phyloP scores from a whole-genome alignment of 2,329 filamentous ascomycete species.

The Aspergillus transmontanensis region DNA sequence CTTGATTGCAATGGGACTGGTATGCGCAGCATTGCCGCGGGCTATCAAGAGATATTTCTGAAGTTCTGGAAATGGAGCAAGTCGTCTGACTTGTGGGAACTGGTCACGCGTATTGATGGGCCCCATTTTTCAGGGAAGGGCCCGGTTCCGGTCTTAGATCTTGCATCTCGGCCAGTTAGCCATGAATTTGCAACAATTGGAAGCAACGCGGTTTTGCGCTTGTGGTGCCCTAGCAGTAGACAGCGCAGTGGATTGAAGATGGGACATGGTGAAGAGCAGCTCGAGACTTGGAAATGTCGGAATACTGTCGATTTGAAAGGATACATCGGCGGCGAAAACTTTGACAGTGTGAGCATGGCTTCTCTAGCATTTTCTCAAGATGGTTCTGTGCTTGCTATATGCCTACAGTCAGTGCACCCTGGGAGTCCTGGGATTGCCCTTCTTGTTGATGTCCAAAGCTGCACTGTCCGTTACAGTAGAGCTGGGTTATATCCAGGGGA shows the following conservation, averaged over 20 bases:
- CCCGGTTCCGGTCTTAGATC: slow-evolving; percentile 66
- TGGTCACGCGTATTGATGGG: slow-evolving; percentile 80
- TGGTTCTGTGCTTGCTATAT: slow-evolving; percentile 76
- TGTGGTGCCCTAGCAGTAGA: slow-evolving; percentile 78
- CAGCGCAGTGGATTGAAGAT: slow-evolving; percentile 68
- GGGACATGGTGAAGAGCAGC: slow-evolving; percentile 48
- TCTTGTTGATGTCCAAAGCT: slow-evolving; percentile 73
- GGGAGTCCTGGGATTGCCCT: slow-evolving; percentile 66
- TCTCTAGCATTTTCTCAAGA: slow-evolving; percentile 79
- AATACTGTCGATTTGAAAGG: slow-evolving; percentile 55
- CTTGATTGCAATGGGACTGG: slow-evolving; percentile 47
- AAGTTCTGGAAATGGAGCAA: slow-evolving; percentile 83
- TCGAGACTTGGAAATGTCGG: slow-evolving; percentile 75
- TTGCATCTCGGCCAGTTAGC: slow-evolving; percentile 69
- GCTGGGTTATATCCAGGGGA: slow-evolving; percentile 67
- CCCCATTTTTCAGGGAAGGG: slow-evolving; percentile 67
- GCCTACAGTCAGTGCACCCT: slow-evolving; percentile 42
- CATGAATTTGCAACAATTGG: slow-evolving; percentile 83
- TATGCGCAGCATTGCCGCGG: slow-evolving; percentile 44
- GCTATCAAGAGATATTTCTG: slow-evolving; percentile 71
- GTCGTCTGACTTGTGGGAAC: slow-evolving; percentile 63
- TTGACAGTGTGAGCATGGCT: slow-evolving; percentile 54
- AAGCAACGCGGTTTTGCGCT: slow-evolving; percentile 72
- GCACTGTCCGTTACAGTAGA: slow-evolving; percentile 67
- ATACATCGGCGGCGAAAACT: slow-evolving; percentile 23